Evolutionary conservation across 202 grass and related monocot genomes (phyloP), one percentile per base, ranked within the genome.

Genomic region (Sporobolus alterniflorus): DNA sequence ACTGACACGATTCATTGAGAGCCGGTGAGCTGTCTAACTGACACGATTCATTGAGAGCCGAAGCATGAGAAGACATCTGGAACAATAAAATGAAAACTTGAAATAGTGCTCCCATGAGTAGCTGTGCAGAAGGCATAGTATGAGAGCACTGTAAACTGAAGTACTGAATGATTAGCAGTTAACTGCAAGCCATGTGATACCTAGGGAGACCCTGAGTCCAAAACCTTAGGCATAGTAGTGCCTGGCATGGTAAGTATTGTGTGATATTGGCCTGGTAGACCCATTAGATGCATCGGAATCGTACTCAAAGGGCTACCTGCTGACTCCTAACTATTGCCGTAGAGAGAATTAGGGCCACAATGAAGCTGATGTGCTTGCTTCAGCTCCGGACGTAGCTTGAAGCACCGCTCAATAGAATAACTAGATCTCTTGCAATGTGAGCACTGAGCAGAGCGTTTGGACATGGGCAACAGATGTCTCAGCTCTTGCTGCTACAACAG

Each of bases 391-490:
- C n/a, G n/a, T n/a, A 47, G 30, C n/a, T n/a, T n/a, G n/a, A n/a
- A n/a, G n/a, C n/a, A n/a, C n/a, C 30, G 61, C 40, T 39, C 3
- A 30, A 61, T 4, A 73, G 13, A 42, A 71, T 64, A 31, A 34
- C 21, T 52, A 49, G n/a, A 20, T 9, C n/a, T n/a, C n/a, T n/a
- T n/a, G n/a, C 21, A 73, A 30, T 62, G 67, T 44, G 67, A 32
- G n/a, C n/a, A n/a, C n/a, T n/a, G n/a, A n/a, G 12, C 51, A 78
- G 41, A 71, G 40, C 60, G 21, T 72, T 70, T 81, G 22, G 24
- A 11, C 20, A 33, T n/a, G 7, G 28, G 21, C 14, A 28, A 30
- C 56, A 49, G 30, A 63, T 31, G 50, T 33, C 60, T 2, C 6
- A 0, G 7, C 9, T 14, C 11, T 5, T 25, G 20, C 21, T n/a